Evolutionary conservation across 2,329 filamentous ascomycete genomes (phyloP), one percentile per base, ranked within the genome.

Genomic region (Hymenoscyphus scutula): DNA sequence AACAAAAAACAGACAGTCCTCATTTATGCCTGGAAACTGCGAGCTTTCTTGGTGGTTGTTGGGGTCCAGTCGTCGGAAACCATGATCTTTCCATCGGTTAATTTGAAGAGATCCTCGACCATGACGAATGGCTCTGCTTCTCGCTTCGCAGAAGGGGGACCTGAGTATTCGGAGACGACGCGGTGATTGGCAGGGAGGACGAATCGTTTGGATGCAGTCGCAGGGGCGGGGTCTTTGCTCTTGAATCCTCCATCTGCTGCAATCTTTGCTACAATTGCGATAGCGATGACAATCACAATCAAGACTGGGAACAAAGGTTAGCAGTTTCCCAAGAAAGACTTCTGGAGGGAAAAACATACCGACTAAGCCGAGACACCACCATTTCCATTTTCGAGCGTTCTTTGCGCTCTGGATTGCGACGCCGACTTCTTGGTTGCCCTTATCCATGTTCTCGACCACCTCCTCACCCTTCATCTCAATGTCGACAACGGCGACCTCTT

Each of bases 381-480:
- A 97, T 89, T 97, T 97, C 92, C 71, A 72, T 62, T 87, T 91
- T 70, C 91, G 84, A 70, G 86, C 85, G 51, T 72, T 70, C 75
- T 89, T 83, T 8, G 94, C 94, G 69, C 91, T 96, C 65, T 84
- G 82, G 66, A 97, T 90, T 13, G 93, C 93, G n/a, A 84, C 84
- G 45, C 83, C 87, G 64, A 98, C 90, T 76, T 97, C 87, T 66
- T 86, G 84, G 73, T 95, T 97, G 67, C 89, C 94, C 75, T 95
- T 89, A 72, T 89, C 86, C 56, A 97, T 84, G 76, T 98, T 91
- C 62, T 89, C 87, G 56, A 90, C 86, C 45, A 95, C 90, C 73
- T 96, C 90, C 77, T 96, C 90, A 41, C 87, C 91, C 78, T 94
- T 92, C 72, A 89, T 84, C 78, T 97, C 92, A 71, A 98, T 96